These are phyloP conservation scores for Lasiosphaeria ovina DNA, from an alignment of 495 filamentous ascomycete genomes.

Conservation along the genomic window DNA sequence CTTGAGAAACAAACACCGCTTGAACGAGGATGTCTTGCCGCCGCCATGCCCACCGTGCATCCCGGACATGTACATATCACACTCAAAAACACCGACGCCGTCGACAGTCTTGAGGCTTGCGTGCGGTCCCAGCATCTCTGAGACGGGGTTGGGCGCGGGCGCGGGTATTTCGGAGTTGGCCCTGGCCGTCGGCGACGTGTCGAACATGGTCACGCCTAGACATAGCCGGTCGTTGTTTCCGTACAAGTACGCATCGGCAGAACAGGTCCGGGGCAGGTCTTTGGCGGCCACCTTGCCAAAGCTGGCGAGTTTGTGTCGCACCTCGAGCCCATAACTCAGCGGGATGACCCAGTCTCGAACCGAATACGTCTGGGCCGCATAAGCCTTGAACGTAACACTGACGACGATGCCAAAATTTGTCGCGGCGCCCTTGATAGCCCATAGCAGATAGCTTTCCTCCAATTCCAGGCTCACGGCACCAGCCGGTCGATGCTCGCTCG, in stretches of 20 bases:
- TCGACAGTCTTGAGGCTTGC: slow-evolving; percentile 42
- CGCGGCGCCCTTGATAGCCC: slow-evolving; percentile 61
- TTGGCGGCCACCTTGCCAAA: slow-evolving; percentile 46
- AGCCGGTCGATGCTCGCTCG: slow-evolving; percentile 46
- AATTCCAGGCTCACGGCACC: slow-evolving; percentile 42
- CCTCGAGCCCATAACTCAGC: slow-evolving; percentile 40
- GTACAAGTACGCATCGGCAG: slow-evolving; percentile 60
- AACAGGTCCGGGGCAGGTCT: slow-evolving; percentile 44
- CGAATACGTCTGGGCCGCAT: slow-evolving; percentile 41
- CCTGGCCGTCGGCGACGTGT: slow-evolving; percentile 35
- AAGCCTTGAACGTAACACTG: slow-evolving; percentile 56
- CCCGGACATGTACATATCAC: slow-evolving; percentile 60
- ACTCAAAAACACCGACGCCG: slow-evolving; percentile 53
- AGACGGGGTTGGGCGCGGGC: slow-evolving; percentile 16
- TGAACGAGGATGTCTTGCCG: slow-evolving; percentile 62
- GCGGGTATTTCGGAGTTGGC: slow-evolving; percentile 21
- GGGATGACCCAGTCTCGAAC: slow-evolving; percentile 53
- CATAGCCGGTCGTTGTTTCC: slow-evolving; percentile 46
- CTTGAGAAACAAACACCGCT: slow-evolving; percentile 63
- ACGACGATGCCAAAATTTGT: slow-evolving; percentile 64
- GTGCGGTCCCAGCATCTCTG: slow-evolving; percentile 39
- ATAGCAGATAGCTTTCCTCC: slow-evolving; percentile 56
- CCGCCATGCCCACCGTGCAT: slow-evolving; percentile 60
- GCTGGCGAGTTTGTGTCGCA: slow-evolving; percentile 35
- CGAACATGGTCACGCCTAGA: slow-evolving; percentile 56